Evolutionary conservation across 2,329 filamentous ascomycete genomes (phyloP), one percentile per base, ranked within the genome.

Genomic region (Kalmusia sp.): DNA sequence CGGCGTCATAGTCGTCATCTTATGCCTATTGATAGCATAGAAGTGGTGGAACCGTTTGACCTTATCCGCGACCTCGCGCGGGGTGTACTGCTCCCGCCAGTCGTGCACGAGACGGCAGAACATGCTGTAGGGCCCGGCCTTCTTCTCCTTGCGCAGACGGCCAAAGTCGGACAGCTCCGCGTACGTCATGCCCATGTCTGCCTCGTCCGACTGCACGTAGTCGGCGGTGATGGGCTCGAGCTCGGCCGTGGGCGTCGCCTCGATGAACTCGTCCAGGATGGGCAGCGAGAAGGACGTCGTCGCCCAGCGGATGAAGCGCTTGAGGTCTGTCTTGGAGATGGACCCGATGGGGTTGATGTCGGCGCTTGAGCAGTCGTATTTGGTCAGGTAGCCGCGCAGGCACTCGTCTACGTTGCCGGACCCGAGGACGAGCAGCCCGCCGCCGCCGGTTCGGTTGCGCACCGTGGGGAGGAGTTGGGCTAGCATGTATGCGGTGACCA

Each of bases 251-350:
- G 77, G 79, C 0, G 76, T 75, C 5, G 78, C 72, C 17, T 68
- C 62, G 47, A 92, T 72, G 75, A 92, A 93, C 8, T 84, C 80
- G 8, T 84, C 72, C 1, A 92, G 80, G 48, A 89, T 84, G 0
- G 87, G 86, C 1, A 93, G 73, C 4, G 82, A 71, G 64, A 89
- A 91, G 30, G 80, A 57, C 0, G 37, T 57, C 1, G 55, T 37
- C 0, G 71, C 68, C 80, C 84, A 92, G n/a, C 75, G 76, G 54
- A 92, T 89, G 74, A 93, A 92, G 8, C 81, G 75, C 70, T 89
- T 90, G 1, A 91, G 76, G 62, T 92, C 89, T 2, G 80, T 84
- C 71, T 91, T 92, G 52, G 78, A 81, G 51, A 87, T 84, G 9
- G 73, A 74, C 21, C 79, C 86, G 45, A 89, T 87, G 3, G 87